Conservation (phyloP, 805 yeast genomes). For the Schwanniomyces vanrijiae region DNA sequence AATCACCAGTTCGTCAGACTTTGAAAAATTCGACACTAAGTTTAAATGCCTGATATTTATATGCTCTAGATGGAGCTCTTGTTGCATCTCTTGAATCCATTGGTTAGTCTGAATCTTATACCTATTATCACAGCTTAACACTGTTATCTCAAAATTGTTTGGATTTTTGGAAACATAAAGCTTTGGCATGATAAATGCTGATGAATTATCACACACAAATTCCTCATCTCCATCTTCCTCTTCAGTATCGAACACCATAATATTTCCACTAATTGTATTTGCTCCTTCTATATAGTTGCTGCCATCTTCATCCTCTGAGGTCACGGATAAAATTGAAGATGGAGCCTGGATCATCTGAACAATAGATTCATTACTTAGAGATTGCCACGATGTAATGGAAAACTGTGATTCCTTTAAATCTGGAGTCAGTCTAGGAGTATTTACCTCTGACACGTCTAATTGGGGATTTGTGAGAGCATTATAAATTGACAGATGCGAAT, state of each 20-base stretch:
- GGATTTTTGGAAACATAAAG: conserved; percentile 17
- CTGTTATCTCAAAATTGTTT: conserved; percentile 17
- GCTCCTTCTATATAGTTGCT: background rate
- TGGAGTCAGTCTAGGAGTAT: conserved; percentile 4
- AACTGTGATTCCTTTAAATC: conserved; percentile 11
- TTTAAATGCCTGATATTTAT: conserved; percentile 16
- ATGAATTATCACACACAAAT: conserved; percentile 6
- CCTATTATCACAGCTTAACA: conserved; percentile 18
- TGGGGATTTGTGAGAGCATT: conserved; percentile 42
- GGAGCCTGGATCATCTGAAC: conserved; percentile 7
- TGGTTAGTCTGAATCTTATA: conserved; percentile 19
- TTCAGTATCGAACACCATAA: conserved; percentile 43
- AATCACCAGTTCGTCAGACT: conserved; percentile 16
- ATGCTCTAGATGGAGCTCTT: conserved; percentile 9
- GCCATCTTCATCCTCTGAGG: conserved; percentile 26
- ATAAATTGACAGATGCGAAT: conserved; percentile 38
- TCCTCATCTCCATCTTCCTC: conserved; percentile 31
- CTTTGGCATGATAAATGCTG: conserved; percentile 40
- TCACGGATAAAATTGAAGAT: conserved; percentile 22
- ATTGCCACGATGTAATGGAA: conserved; percentile 31
- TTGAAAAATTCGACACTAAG: conserved; percentile 4
- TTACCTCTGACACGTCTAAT: conserved; percentile 25
- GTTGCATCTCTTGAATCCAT: conserved; percentile 16
- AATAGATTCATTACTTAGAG: conserved; percentile 21
- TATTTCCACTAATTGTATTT: conserved; percentile 16